Base-by-base conservation (phyloP, 73 alveolate species). In the Halteria grandinella region DNA sequence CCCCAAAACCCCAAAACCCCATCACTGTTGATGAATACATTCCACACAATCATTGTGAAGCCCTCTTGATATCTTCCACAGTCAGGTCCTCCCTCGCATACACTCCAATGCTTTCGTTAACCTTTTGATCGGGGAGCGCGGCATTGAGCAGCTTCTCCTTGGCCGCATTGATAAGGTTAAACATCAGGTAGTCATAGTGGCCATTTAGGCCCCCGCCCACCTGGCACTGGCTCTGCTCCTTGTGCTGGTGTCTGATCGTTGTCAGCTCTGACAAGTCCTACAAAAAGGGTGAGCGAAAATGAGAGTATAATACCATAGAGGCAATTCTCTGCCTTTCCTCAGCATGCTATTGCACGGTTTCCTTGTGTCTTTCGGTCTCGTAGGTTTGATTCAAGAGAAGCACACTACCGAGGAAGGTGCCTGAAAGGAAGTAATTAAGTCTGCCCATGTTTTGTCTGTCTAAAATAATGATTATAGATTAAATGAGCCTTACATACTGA, bases 181-280 rank as follows among this genome's bases (percentile, higher is more conserved):
- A 60, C 34, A 40, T 23, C 24, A 60, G 23, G 59, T 60, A 60
- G 23, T 60, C 60, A 21, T 60, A 60, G 58, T 21, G 43, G 29
- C 24, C 25, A 21, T 33, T 15, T 41, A 60, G 43, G 5, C 77
- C 43, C 37, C 18, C 31, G n/a, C 10, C n/a, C n/a, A 29, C 5
- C 31, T 33, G 14, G 14, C 31, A 33, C 5, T 53, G 8, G n/a
- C 6, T 18, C 7, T 8, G 69, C 7, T 18, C 21, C 28, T 18
- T 4, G 49, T 53, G 60, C 15, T 17, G 20, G 29, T 15, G 29
- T 25, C 23, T 53, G 4, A 24, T 7, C 29, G 23, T 53, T 18
- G 6, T 4, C 54, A 23, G 6, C 23, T n/a, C 7, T 17, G 7
- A 8, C 25, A 48, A 15, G 20, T 48, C 7, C 20, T 48, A 53